These are phyloP conservation scores for Pichia sp. DNA, from an alignment of 1,139 yeast species.

Conservation along the genomic window DNA sequence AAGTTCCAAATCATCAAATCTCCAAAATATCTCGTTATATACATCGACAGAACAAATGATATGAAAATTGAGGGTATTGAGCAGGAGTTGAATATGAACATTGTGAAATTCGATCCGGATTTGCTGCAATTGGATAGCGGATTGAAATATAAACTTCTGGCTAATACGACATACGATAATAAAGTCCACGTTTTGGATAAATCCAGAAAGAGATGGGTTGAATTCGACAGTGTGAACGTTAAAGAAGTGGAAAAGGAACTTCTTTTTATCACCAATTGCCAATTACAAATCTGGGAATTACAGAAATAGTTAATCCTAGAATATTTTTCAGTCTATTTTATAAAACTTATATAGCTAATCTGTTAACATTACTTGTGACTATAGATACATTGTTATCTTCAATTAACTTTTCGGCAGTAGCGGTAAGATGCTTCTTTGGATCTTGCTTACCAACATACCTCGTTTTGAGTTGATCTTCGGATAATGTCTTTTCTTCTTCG, in stretches of 20 bases:
- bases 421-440: slow-evolving; percentile 95
- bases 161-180: slow-evolving; percentile 57
- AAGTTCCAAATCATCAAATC: slow-evolving; percentile 42
- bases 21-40: slow-evolving; percentile 57
- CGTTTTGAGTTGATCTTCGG: slow-evolving; percentile 88
- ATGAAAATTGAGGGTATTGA: slow-evolving; percentile 34
- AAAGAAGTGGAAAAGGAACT: slow-evolving; percentile 53
- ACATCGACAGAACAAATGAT: slow-evolving; percentile 48
- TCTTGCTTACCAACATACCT: slow-evolving; percentile 98
- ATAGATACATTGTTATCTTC: slow-evolving; percentile 90
- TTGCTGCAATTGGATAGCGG: slow-evolving; percentile 32
- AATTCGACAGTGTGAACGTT: slow-evolving; percentile 51
- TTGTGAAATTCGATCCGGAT: slow-evolving; percentile 57
- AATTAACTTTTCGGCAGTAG: slow-evolving; percentile 79
- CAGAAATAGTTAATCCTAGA: neutral
- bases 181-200: slow-evolving; percentile 49
- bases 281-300: slow-evolving; percentile 66
- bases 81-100: slow-evolving; percentile 55
- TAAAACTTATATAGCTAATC: slow-evolving; percentile 60
- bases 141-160: slow-evolving; percentile 44
- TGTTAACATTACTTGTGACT: slow-evolving; percentile 85
- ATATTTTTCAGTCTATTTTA: neutral
- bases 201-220: slow-evolving; percentile 50
- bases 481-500: slow-evolving; percentile 86
- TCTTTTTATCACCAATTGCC: slow-evolving; percentile 60